Base-by-base conservation (phyloP, 129 eudicot species). In the Flaveria bidentis region DNA sequence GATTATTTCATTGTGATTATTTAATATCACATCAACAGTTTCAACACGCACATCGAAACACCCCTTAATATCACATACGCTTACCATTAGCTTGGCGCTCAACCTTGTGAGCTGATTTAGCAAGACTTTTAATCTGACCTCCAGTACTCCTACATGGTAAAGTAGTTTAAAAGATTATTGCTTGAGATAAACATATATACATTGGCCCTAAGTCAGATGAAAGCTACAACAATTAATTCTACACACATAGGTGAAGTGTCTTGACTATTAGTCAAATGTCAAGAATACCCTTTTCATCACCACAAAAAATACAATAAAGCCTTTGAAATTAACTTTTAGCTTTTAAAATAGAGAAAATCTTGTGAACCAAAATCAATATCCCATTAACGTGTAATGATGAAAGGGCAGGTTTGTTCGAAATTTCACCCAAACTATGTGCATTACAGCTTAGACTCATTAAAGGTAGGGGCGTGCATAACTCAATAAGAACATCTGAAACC, bases 31-130 rank as follows among this genome's bases (percentile, higher is more conserved):
- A 22, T 22, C 9, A 56, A 1, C 64, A 57, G 64, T 0, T 57
- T 22, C 15, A 20, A 15, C 0, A 52, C 22, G 9, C 22, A 51
- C 58, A n/a, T 52, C 58, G 2, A n/a, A 57, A 18, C 64, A 22
- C 30, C 30, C 33, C 64, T 2, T 12, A 11, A 13, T 30, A 5
- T 63, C 3, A 66, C 9, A 70, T 18, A 26, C 52, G 61, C 83
- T 28, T 85, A 93, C 98, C 96, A 47, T 86, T 80, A 79, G 98
- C 94, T 82, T 88, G 83, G 61, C 84, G 66, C 86, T 90, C 96
- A 77, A 76, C 92, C 83, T 82, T 88, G 75, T 83, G 76, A 82
- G 87, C 89, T 28, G 96, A 85, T 83, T 84, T 93, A 42, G 95
- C 84, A 60, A 93, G 87, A 55, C 85, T 78, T 73, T 81, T 95